phyloP scores from a whole-genome alignment of 2,329 filamentous ascomycete genomes.

The Monilinia vaccinii-corymbosi region DNA sequence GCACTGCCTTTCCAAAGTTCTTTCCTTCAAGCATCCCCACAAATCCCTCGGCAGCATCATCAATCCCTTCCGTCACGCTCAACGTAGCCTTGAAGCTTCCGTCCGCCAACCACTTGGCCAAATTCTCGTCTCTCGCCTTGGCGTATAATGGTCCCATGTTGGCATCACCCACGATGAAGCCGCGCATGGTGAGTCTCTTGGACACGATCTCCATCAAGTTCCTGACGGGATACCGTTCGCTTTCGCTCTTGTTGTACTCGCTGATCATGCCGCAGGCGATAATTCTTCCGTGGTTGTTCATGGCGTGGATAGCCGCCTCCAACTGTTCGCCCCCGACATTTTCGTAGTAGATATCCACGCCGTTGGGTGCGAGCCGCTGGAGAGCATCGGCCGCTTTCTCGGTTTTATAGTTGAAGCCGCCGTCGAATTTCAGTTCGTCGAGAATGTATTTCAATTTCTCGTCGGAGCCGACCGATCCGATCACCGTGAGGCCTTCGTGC shows the following conservation, averaged over 20 bases:
- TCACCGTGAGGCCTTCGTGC: constrained; percentile 63
- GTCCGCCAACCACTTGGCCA: constrained; percentile 60
- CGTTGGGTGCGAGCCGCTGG: constrained; percentile 56
- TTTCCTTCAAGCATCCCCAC: constrained; percentile 58
- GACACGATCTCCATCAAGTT: constrained; percentile 51
- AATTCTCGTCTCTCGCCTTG: constrained; percentile 54
- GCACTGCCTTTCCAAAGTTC: constrained; percentile 66
- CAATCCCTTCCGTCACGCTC: constrained; percentile 55
- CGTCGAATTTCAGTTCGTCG: constrained; percentile 62
- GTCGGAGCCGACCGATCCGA: constrained; percentile 68
- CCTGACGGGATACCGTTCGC: constrained; percentile 49
- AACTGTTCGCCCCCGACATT: constrained; percentile 71
- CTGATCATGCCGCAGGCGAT: constrained; percentile 56
- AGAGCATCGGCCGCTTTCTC: constrained; percentile 58
- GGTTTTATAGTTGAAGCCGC: constrained; percentile 73
- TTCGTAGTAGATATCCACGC: constrained; percentile 75
- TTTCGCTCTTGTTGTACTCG: constrained; percentile 50
- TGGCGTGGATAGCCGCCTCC: constrained; percentile 53
- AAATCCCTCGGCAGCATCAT: constrained; percentile 55
- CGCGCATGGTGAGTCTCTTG: constrained; percentile 55
- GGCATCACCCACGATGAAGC: constrained; percentile 56
- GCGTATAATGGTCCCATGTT: constrained; percentile 52
- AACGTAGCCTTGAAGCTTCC: constrained; percentile 54
- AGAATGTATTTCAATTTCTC: constrained; percentile 68
- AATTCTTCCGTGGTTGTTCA: constrained; percentile 58